Conservation (phyloP, 2,329 filamentous ascomycete species). For the Epichloe elymi region DNA sequence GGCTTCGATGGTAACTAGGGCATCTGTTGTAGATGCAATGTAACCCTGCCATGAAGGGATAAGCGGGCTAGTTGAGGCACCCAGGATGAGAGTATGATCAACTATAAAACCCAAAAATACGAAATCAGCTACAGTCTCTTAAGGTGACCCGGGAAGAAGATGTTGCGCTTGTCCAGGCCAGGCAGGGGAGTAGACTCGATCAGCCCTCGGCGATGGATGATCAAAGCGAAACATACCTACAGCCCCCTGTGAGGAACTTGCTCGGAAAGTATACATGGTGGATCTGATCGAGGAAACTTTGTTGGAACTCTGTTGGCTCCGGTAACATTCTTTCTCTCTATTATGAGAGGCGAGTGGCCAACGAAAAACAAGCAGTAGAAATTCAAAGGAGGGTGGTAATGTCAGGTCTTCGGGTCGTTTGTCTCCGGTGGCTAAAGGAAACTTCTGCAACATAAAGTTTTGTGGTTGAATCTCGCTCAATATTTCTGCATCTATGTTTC, state of each 20-base stretch:
- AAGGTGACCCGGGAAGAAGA: background rate
- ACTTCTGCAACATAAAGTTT: background rate
- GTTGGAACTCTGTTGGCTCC: background rate
- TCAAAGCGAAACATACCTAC: background rate
- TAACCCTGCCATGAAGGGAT: conserved; percentile 54
- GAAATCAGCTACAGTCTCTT: background rate
- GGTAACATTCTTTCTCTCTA: background rate
- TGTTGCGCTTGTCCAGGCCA: background rate
- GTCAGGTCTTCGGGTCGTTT: background rate
- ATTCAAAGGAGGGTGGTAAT: background rate
- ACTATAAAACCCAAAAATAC: background rate
- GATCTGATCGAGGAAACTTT: background rate
- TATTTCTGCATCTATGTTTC: background rate
- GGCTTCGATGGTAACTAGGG: conserved; percentile 68
- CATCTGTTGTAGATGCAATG: conserved; percentile 55
- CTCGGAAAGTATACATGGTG: conserved; percentile 3
- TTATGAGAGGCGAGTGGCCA: background rate
- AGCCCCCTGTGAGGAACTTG: background rate
- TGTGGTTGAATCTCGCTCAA: background rate
- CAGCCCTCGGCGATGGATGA: background rate
- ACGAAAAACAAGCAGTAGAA: background rate
- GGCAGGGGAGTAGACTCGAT: too few species aligned
- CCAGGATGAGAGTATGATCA: background rate
- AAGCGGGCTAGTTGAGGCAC: conserved; percentile 21
- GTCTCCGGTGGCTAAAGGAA: background rate